Evolutionary conservation across 148 eudicot genomes (phyloP), one percentile per base, ranked within the genome.

Genomic region (Tetragonia tetragonoides): DNA sequence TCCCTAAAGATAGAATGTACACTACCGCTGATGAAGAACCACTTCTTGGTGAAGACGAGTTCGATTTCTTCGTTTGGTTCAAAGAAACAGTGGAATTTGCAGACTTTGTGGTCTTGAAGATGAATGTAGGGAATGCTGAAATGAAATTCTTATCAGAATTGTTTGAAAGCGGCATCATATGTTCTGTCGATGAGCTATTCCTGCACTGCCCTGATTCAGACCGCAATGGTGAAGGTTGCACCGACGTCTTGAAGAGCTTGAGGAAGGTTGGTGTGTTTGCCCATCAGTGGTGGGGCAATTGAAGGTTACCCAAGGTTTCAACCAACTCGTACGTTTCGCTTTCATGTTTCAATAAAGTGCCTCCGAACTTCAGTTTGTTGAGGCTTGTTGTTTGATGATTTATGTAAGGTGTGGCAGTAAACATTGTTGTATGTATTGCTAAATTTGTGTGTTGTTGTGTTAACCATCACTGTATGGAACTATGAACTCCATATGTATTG

Each of bases 101-200:
- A 3, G 98, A 92, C 73, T 85, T 92, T 46, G 94, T 90, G 68
- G 93, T 92, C 40, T 78, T 94, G 68, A 87, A 84, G 91, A 90
- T 94, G 91, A 94, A 88, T 65, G 82, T 91, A 5, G 86, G 90
- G 28, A 78, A 71, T 23, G 82, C 82, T 17, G 90, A 91, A 82
- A 73, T 83, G 80, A 87, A 85, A 15, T 83, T 91, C 61, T 88
- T 93, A 39, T 84, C 81, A 1, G 91, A 90, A 73, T 66, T 94
- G 71, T 94, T 87, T 73, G 88, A 86, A 75, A 90, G 85, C 56
- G 93, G 93, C 47, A 83, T 80, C 51, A 91, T 94, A 24, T 94
- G 98, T 76, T 85, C 18, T 12, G 88, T 94, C 6, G 98, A 94
- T 51, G 98, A 94, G 86, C 83, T 94, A 75, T 94, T 94, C 77